Conservation (phyloP, 805 yeast species). For the Starmerella khaoyaiensis region DNA sequence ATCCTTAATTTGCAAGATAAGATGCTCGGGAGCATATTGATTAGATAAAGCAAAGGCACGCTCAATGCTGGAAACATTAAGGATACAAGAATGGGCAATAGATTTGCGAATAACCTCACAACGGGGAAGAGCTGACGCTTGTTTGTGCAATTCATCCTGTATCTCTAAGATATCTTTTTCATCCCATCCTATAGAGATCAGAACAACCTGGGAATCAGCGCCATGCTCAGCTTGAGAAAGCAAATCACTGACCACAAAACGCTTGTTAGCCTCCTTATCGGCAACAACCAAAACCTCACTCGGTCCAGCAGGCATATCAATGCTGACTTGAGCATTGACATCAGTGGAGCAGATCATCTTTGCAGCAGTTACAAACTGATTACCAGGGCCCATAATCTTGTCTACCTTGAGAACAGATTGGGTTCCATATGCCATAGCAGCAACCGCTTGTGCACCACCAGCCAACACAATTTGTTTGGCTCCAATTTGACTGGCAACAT, state of each 20-base stretch:
- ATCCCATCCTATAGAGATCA: slow-evolving; percentile 66
- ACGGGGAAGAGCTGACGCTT: slow-evolving; percentile 76
- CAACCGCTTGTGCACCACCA: slow-evolving; percentile 99
- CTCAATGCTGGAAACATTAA: slow-evolving; percentile 53
- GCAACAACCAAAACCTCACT: slow-evolving; percentile 92
- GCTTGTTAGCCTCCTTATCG: slow-evolving; percentile 77
- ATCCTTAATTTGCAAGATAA: slow-evolving; percentile 76
- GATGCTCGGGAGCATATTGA: slow-evolving; percentile 93
- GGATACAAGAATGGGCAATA: slow-evolving; percentile 78
- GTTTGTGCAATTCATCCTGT: slow-evolving; percentile 71
- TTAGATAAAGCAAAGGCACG: slow-evolving; percentile 83
- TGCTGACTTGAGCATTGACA: slow-evolving; percentile 84
- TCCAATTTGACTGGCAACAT: slow-evolving; percentile 92
- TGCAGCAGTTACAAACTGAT: slow-evolving; percentile 98
- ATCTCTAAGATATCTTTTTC: slow-evolving; percentile 48
- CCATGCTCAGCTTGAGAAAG: slow-evolving; percentile 99
- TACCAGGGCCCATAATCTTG: slow-evolving; percentile 97
- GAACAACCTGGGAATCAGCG: slow-evolving; percentile 89
- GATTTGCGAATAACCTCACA: slow-evolving; percentile 86
- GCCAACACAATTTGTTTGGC: slow-evolving; percentile 84
- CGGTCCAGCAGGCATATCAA: slow-evolving; percentile 99
- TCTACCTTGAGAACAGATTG: slow-evolving; percentile 85
- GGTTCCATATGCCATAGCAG: slow-evolving; percentile 98
- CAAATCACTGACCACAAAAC: slow-evolving; percentile 92
- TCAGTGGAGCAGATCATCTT: slow-evolving; percentile 96